Evolutionary conservation across 345 rosid genomes (phyloP).

Genomic region (Rubroshorea leprosula): DNA sequence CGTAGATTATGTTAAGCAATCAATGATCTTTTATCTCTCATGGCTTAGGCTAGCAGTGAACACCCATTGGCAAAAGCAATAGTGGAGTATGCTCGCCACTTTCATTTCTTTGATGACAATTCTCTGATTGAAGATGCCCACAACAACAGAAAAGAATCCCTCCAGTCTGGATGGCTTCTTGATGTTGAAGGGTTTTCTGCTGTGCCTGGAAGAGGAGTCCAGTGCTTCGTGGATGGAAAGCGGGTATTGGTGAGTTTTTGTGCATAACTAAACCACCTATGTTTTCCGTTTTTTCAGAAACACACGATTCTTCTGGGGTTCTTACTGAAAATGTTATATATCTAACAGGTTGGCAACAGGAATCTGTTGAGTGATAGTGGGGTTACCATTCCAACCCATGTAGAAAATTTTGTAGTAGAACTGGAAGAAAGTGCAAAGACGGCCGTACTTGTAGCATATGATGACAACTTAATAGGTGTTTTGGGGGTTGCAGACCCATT

Average conservation of each 20-base stretch:
- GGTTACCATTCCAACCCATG: constrained; percentile 43
- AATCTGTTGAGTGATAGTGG: constrained; percentile 66
- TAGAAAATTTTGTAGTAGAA: constrained; percentile 62
- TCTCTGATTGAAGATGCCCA: constrained; percentile 26
- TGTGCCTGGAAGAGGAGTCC: constrained; percentile 80
- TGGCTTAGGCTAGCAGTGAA: constrained; percentile 78
- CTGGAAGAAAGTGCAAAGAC: constrained; percentile 82
- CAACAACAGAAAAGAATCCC: constrained; percentile 28
- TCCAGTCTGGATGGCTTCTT: constrained; percentile 59
- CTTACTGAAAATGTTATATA: neutral
- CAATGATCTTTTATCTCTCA: neutral
- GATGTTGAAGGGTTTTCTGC: constrained; percentile 58
- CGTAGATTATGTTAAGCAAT: neutral
- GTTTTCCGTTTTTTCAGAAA: neutral
- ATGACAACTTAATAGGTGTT: constrained; percentile 47
- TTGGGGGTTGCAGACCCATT: constrained; percentile 79
- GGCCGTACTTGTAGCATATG: constrained; percentile 59
- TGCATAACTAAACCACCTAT: neutral
- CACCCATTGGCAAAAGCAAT: constrained; percentile 86
- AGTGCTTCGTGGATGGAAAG: constrained; percentile 55
- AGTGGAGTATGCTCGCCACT: constrained; percentile 76
- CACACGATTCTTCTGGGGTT: constrained; percentile 1
- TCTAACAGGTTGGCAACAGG: constrained; percentile 77
- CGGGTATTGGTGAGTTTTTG: constrained; percentile 46
- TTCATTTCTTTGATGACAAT: constrained; percentile 69